A percentile compares a stretch with the other conserved stretches of the same genome.
Conservation (phyloP, 805 yeast species). For the Metschnikowia baotianmanensis region DNA sequence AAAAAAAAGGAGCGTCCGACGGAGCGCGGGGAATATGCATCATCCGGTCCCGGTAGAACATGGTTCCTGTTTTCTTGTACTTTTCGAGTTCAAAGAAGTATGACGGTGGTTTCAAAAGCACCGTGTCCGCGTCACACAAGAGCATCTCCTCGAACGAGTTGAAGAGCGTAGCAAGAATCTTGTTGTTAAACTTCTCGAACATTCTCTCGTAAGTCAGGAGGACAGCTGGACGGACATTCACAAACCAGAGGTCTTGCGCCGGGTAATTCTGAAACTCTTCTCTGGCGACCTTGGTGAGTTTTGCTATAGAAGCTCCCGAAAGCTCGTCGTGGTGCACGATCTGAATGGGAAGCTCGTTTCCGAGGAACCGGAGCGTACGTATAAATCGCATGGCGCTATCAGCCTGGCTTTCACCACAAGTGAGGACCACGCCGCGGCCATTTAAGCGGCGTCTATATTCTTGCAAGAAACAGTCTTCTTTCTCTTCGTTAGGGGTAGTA, state of each 20-base stretch:
- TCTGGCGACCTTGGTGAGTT: constrained; percentile 10
- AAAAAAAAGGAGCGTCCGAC: constrained; percentile 36
- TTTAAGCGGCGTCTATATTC: too few relatives aligned
- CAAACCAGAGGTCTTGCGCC: constrained; percentile 40
- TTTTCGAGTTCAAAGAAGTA: constrained; percentile 32
- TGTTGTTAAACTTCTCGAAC: constrained; percentile 38
- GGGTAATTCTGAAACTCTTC: constrained; percentile 13
- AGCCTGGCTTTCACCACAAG: too few relatives aligned
- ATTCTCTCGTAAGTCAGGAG: constrained; percentile 17
- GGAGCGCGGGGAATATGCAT: constrained; percentile 28
- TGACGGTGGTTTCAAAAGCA: constrained; percentile 33
- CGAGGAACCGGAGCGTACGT: constrained; percentile 25
- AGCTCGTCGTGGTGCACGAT: constrained; percentile 26
- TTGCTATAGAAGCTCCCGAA: constrained; percentile 2
- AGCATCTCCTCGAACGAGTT: constrained; percentile 22
- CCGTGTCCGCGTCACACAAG: constrained; percentile 51
- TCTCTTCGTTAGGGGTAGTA: too few relatives aligned
- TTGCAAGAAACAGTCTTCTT: too few relatives aligned
- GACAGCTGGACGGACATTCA: constrained; percentile 24
- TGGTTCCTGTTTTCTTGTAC: constrained; percentile 32
- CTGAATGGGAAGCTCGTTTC: constrained; percentile 40
- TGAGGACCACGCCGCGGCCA: too few relatives aligned
- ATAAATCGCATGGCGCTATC: too few relatives aligned
- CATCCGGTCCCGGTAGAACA: constrained; percentile 13
- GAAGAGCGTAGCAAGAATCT: constrained; percentile 13